Conservation (phyloP, 768 basidiomycete species). For the Serendipita sp. region DNA sequence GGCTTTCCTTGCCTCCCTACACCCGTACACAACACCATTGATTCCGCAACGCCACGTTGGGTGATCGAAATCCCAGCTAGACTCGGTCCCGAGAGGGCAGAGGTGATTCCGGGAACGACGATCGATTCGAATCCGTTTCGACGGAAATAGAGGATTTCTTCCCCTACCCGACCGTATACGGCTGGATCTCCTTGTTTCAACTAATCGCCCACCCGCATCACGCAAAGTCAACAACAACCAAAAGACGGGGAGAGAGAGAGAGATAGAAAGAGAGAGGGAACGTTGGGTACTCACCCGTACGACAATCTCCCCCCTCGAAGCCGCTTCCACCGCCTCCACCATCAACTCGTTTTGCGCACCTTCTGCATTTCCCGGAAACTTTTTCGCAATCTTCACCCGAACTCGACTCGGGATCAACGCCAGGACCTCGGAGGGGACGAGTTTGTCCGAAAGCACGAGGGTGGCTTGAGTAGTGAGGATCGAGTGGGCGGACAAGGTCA, state of each 20-base stretch:
- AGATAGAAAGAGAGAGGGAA: background rate
- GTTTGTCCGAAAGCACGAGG: constrained; percentile 87
- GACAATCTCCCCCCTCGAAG: constrained; percentile 62
- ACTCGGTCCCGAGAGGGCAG: constrained; percentile 76
- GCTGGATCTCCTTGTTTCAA: constrained; percentile 97
- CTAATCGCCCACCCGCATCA: constrained; percentile 21
- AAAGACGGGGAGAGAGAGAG: background rate
- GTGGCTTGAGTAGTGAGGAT: constrained; percentile 68
- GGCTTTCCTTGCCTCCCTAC: constrained; percentile 76
- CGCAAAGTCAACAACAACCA: no score
- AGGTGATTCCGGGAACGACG: constrained; percentile 79
- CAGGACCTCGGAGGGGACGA: constrained; percentile 80
- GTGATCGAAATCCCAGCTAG: constrained; percentile 90
- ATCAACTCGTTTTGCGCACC: constrained; percentile 90
- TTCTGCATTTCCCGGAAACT: constrained; percentile 96
- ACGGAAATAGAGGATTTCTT: constrained; percentile 89
- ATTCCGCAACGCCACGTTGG: constrained; percentile 86
- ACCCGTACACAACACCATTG: constrained; percentile 81
- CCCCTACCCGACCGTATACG: constrained; percentile 86
- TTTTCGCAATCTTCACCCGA: constrained; percentile 52
- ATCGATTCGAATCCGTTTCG: constrained; percentile 66
- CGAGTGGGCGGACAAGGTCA: constrained; percentile 73
- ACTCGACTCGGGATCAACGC: constrained; percentile 53
- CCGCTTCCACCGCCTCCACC: constrained; percentile 76
- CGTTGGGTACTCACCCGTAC: constrained; percentile 46